phyloP scores from a whole-genome alignment of 75 land plant genomes.

The Picea sitchensis region DNA sequence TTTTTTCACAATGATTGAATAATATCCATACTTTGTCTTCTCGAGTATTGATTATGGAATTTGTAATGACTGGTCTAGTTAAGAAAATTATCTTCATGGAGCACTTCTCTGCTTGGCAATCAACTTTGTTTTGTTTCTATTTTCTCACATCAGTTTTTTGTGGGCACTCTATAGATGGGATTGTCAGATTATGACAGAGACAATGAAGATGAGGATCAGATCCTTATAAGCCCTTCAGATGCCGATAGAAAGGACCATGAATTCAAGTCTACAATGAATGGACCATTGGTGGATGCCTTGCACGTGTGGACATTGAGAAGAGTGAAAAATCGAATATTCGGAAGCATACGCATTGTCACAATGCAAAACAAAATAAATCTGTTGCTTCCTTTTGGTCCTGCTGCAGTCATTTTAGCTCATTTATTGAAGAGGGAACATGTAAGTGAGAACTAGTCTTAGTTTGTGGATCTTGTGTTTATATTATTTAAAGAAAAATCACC shows the following conservation, averaged over 20 bases:
- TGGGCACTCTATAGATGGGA: constrained; percentile 20
- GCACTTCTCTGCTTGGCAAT: not conserved
- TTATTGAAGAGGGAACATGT: constrained; percentile 11
- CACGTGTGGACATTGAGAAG: not conserved
- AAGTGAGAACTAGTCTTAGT: not conserved
- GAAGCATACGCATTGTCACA: constrained; percentile 28
- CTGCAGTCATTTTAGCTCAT: constrained; percentile 28
- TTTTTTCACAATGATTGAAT: not conserved
- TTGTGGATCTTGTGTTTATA: not conserved
- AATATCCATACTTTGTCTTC: not conserved
- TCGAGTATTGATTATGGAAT: not conserved
- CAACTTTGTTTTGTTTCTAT: not conserved
- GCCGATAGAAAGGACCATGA: constrained; percentile 11
- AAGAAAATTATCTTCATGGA: not conserved
- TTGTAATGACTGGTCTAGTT: not conserved
- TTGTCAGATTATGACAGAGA: constrained; percentile 15
- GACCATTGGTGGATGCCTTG: not conserved
- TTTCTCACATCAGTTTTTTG: not conserved
- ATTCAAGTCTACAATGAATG: not conserved
- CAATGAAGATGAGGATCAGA: constrained; percentile 29
- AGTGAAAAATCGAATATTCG: constrained; percentile 6
- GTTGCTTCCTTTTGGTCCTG: constrained; percentile 28
- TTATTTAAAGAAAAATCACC: not conserved
- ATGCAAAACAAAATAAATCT: constrained; percentile 20
- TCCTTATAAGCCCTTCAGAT: constrained; percentile 16